Percentiles rank a stretch among this genome's conserved stretches.
These are phyloP conservation scores for Thermoascus crustaceus DNA, from an alignment of 2,329 filamentous ascomycete species.

Conservation along the genomic window DNA sequence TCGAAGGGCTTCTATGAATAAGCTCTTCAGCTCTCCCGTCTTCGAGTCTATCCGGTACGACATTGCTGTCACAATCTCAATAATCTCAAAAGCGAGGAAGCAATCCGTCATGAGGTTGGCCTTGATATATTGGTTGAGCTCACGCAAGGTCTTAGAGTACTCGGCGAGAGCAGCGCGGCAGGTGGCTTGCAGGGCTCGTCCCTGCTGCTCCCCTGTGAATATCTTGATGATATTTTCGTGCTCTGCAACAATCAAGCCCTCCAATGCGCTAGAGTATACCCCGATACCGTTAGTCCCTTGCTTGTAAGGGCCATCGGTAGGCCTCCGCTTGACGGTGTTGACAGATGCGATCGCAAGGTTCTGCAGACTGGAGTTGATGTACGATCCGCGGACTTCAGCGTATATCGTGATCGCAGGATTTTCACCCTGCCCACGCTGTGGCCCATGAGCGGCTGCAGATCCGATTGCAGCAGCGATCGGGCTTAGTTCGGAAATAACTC, in stretches of 20 bases:
- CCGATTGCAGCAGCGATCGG: slow-evolving; percentile 72
- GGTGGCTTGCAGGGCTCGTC: slow-evolving; percentile 66
- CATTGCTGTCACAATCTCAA: slow-evolving; percentile 76
- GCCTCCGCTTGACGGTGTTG: slow-evolving; percentile 68
- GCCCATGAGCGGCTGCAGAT: slow-evolving; percentile 48
- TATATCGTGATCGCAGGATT: slow-evolving; percentile 74
- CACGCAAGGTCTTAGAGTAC: slow-evolving; percentile 74
- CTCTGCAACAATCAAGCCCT: slow-evolving; percentile 78
- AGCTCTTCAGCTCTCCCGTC: slow-evolving; percentile 76
- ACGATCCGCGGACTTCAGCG: slow-evolving; percentile 75
- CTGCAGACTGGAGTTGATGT: slow-evolving; percentile 70
- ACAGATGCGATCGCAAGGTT: slow-evolving; percentile 83
- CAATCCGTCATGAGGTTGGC: slow-evolving; percentile 81
- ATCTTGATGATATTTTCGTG: slow-evolving; percentile 85
- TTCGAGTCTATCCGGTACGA: slow-evolving; percentile 71
- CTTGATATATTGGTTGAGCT: slow-evolving; percentile 85
- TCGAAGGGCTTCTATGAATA: slow-evolving; percentile 76
- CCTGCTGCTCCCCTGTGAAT: slow-evolving; percentile 80
- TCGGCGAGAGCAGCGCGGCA: slow-evolving; percentile 72
- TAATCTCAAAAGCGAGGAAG: slow-evolving; percentile 89
- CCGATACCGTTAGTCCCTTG: slow-evolving; percentile 85
- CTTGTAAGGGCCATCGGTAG: slow-evolving; percentile 72
- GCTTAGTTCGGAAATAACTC: slow-evolving; percentile 65
- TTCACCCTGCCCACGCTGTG: slow-evolving; percentile 47
- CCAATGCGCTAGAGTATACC: slow-evolving; percentile 78